phyloP scores from a whole-genome alignment of 2,329 filamentous ascomycete species.

The Dichotomopilus funicola region DNA sequence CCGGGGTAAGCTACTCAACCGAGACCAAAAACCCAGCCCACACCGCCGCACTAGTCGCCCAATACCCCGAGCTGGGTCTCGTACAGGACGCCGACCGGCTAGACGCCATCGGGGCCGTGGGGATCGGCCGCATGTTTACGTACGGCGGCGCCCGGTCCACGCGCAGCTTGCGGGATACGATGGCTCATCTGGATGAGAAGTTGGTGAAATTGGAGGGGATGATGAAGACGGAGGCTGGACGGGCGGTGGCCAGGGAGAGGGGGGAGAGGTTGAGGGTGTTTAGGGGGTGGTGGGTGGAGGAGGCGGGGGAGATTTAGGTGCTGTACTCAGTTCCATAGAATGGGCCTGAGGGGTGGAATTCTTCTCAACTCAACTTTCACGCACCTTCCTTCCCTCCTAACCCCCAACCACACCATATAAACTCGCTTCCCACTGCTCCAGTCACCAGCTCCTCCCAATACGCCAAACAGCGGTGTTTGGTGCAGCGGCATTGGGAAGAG shows the following conservation, averaged over 20 bases:
- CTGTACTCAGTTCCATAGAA: background rate
- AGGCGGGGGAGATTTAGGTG: slow-evolving; percentile 27
- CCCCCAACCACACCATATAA: too few species aligned
- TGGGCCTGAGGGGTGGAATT: background rate
- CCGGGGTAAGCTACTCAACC: slow-evolving; percentile 69
- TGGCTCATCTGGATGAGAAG: slow-evolving; percentile 74
- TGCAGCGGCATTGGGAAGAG: too few species aligned
- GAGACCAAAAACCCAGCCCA: slow-evolving; percentile 60
- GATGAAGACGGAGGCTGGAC: slow-evolving; percentile 58
- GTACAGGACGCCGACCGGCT: slow-evolving; percentile 90
- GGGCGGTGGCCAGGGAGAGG: slow-evolving; percentile 45
- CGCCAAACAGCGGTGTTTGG: too few species aligned
- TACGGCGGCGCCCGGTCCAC: slow-evolving; percentile 61
- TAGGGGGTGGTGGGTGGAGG: slow-evolving; percentile 53
- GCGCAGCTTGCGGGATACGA: slow-evolving; percentile 53
- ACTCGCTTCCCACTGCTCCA: too few species aligned
- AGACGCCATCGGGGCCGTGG: slow-evolving; percentile 85
- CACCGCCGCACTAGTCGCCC: slow-evolving; percentile 54
- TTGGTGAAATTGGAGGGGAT: slow-evolving; percentile 56
- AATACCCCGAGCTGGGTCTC: slow-evolving; percentile 68
- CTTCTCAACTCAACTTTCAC: too few species aligned
- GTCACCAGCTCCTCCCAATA: too few species aligned
- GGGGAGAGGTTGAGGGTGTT: slow-evolving; percentile 47
- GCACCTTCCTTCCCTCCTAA: too few species aligned
- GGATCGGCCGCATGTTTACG: slow-evolving; percentile 71